Base-by-base conservation (phyloP, 2,329 filamentous ascomycete genomes). In the Ilyonectria sp. region DNA sequence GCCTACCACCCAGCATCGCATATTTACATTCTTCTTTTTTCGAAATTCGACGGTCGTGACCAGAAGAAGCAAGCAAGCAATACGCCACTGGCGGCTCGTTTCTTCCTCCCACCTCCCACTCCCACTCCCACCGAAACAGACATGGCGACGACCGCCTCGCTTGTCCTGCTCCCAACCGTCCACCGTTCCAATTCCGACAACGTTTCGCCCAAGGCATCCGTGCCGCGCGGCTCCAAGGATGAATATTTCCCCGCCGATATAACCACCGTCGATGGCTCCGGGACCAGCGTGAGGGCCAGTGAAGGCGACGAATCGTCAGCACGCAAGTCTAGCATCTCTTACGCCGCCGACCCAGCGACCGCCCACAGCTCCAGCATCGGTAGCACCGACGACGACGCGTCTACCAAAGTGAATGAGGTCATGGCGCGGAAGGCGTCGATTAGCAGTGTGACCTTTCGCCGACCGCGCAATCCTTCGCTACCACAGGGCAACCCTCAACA, bases 401-500 rank as follows among this genome's bases (percentile, higher is more conserved):
- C 47, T 11, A 44, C 19, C 13, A 59, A 57, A 7, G 53, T 61
- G 8, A 64, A 79, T 74, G 71, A 77, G 72, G 31, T 72, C 75
- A 70, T 79, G 56, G 81, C 80, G 50, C 80, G 84, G 56, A 86
- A 86, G 70, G 81, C 81, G 13, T 88, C 86, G 2, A 76, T 82
- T 35, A 83, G 84, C 33, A 87, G 84, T 15, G 81, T 88, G 59
- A 81, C 81, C 9, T 87, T 87, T 71, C 82, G 81, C 4, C 76
- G 78, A n/a, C 81, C 81, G 31, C 76, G 75, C 1, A 82, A 86
- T 68, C 83, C 83, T 4, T 78, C 79, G 21, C 77, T 88, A 19
- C 85, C 86, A 4, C 86, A 87, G 67, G 86, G 86, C 29, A 70
- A 76, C 4, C 84, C 85, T 65, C 83, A 85, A 65, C 81, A 80